Conservation (phyloP, 2,329 filamentous ascomycete genomes). For the Tolypocladium pustulatum region DNA sequence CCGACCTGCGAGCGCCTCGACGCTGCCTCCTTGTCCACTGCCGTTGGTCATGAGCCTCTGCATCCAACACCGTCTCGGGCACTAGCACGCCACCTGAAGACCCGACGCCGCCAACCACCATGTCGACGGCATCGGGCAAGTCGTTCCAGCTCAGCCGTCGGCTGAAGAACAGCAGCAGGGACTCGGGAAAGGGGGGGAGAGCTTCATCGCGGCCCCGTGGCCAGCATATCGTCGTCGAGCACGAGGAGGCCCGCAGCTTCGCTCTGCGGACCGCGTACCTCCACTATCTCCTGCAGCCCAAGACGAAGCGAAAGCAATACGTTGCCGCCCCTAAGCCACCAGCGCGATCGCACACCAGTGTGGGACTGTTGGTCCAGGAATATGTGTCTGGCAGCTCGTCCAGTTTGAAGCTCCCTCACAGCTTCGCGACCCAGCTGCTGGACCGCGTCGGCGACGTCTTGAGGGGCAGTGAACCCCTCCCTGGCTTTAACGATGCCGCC, state of each 20-base stretch:
- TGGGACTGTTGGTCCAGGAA: conserved; percentile 82
- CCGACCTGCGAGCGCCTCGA: background rate
- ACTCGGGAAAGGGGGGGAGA: conserved; percentile 28
- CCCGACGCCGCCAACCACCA: conserved; percentile 15
- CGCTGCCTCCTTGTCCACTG: background rate
- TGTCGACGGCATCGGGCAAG: conserved; percentile 41
- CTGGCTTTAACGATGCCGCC: conserved; percentile 80
- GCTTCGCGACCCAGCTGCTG: conserved; percentile 40
- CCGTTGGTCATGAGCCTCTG: conserved; percentile 18
- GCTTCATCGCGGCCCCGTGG: conserved; percentile 29
- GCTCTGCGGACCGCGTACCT: conserved; percentile 86
- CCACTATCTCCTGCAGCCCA: conserved; percentile 84
- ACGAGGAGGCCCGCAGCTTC: conserved; percentile 83
- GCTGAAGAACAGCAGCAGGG: conserved; percentile 30
- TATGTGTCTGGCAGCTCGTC: conserved; percentile 47
- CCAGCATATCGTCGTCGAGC: conserved; percentile 39
- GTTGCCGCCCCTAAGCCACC: conserved; percentile 55
- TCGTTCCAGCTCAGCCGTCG: conserved; percentile 35
- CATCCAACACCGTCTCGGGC: conserved; percentile 14
- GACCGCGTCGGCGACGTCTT: conserved; percentile 75
- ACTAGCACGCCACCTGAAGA: conserved; percentile 17
- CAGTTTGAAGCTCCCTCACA: conserved; percentile 45
- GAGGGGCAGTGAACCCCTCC: conserved; percentile 70
- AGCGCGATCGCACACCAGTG: conserved; percentile 55
- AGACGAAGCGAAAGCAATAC: conserved; percentile 82